Base-by-base conservation (phyloP, 78 protist species). In the Paratrimastix pyriformis region DNA sequence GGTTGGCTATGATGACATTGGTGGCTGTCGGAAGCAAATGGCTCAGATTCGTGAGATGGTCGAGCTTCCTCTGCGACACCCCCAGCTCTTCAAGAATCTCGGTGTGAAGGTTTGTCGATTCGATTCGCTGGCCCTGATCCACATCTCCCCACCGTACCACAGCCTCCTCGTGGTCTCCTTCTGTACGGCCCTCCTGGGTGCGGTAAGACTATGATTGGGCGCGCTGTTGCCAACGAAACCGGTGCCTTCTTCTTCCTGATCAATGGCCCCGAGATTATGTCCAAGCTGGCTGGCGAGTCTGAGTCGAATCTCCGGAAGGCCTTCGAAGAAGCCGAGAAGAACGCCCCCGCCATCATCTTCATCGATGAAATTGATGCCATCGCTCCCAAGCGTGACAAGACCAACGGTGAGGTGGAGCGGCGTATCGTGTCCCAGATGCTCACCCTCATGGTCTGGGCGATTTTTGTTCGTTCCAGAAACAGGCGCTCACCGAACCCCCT, bases 191-290 rank as follows among this genome's bases (percentile, higher is more conserved):
- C 99, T 13, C 99, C 99, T 4, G 99, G 99, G 33, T 78, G 92
- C 39, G 99, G 99, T 62, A 98, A 98, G 93, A 98, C 99, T 2
- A 86, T 98, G 84, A 91, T 98, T 65, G 99, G 99, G 3, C 87
- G 98, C 35, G 99, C 99, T 18, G 98, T 98, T 40, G 99, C 99
- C 82, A 98, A 98, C 82, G 99, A 98, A 83, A 97, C 99, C 24
- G 99, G 99, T 52, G 98, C 99, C 26, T 96, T 96, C 97, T 95
- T 98, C 92, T 96, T 93, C 87, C 79, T 93, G 60, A 96, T 98
- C 91, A 98, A 96, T 88, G 99, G 99, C 2, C 86, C 85, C 2
- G 99, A 98, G 75, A 98, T 98, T 86, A 97, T 97, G 99, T 89
- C 97, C 48, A 94, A 94, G 89, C 69, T 95, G 90, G 96, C 98